Conservation (phyloP, 768 basidiomycete genomes). For the Neoboletus brunneissimus region DNA sequence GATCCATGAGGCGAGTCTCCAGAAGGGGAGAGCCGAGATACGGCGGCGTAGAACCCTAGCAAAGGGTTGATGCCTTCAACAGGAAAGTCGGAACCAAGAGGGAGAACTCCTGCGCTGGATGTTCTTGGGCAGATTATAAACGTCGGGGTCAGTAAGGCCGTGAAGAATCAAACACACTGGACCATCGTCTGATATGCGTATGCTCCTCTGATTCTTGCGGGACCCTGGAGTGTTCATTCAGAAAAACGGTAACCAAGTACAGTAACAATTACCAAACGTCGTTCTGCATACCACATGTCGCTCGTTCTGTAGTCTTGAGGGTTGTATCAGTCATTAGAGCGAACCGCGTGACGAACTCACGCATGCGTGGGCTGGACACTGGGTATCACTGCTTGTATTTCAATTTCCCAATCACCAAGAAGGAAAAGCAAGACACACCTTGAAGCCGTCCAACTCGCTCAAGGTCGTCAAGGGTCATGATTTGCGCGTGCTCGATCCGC, state of each 20-base stretch:
- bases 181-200: constrained; percentile 87
- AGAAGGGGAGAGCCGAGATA: constrained; percentile 63
- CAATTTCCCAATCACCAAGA: background rate
- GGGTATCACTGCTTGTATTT: constrained; percentile 61
- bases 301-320: constrained; percentile 53
- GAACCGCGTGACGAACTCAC: constrained; percentile 39
- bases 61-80: constrained; percentile 90
- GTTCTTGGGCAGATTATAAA: constrained; percentile 32
- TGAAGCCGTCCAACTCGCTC: constrained; percentile 67
- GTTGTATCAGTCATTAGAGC: background rate
- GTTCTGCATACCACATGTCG: constrained; percentile 92
- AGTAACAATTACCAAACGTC: constrained; percentile 53
- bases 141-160: background rate
- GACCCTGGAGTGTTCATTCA: constrained; percentile 49
- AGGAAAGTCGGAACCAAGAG: constrained; percentile 93
- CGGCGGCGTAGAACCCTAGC: constrained; percentile 85
- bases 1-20: constrained; percentile 81
- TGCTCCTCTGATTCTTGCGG: constrained; percentile 78
- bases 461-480: constrained; percentile 70
- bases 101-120: constrained; percentile 55
- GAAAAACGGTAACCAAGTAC: background rate
- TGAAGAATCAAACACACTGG: constrained; percentile 41
- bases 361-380: constrained; percentile 94
- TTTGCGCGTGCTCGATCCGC: constrained; percentile 92
- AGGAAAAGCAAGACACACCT: constrained; percentile 41